These are phyloP conservation scores for Aureobasidium mangrovei DNA, from an alignment of 2,329 filamentous ascomycete genomes.

Conservation along the genomic window DNA sequence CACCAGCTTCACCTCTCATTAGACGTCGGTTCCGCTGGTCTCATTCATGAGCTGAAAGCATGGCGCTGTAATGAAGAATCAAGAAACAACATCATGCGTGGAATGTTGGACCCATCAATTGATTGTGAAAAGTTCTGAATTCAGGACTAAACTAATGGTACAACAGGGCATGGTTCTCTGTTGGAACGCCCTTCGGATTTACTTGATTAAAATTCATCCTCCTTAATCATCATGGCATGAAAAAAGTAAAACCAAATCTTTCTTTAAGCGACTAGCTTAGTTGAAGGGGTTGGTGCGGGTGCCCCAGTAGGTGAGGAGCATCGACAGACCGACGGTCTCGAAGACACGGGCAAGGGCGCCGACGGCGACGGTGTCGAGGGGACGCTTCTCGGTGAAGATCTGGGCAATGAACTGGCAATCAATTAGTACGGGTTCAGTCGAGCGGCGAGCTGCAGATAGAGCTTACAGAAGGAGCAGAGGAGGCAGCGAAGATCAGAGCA, in stretches of 20 bases:
- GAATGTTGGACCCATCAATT: not conserved
- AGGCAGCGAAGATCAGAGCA: slow-evolving; percentile 82
- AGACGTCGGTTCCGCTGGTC: too few species aligned
- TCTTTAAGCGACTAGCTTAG: slow-evolving; percentile 38
- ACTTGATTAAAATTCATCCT: slow-evolving; percentile 13
- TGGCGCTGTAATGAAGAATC: not conserved
- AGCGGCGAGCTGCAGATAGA: slow-evolving; percentile 20
- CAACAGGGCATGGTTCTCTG: slow-evolving; percentile 10
- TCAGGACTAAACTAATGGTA: slow-evolving; percentile 12
- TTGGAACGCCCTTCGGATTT: slow-evolving; percentile 8
- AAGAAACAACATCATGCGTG: not conserved
- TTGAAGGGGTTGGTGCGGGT: slow-evolving; percentile 89
- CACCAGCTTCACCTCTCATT: too few species aligned
- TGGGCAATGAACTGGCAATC: slow-evolving; percentile 66
- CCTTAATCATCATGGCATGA: slow-evolving; percentile 13
- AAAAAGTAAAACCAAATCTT: slow-evolving; percentile 7
- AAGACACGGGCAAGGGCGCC: slow-evolving; percentile 75
- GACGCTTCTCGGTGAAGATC: slow-evolving; percentile 82
- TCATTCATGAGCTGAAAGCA: too few species aligned
- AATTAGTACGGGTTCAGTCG: slow-evolving; percentile 20
- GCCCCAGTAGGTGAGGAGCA: slow-evolving; percentile 97
- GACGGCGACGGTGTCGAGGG: slow-evolving; percentile 81
- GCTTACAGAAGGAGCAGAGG: slow-evolving; percentile 73
- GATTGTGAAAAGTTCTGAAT: slow-evolving; percentile 6
- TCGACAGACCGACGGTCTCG: slow-evolving; percentile 83